Evolutionary conservation across 805 yeast genomes (phyloP), one percentile per base, ranked within the genome.

Genomic region (Candida endomychidarum): DNA sequence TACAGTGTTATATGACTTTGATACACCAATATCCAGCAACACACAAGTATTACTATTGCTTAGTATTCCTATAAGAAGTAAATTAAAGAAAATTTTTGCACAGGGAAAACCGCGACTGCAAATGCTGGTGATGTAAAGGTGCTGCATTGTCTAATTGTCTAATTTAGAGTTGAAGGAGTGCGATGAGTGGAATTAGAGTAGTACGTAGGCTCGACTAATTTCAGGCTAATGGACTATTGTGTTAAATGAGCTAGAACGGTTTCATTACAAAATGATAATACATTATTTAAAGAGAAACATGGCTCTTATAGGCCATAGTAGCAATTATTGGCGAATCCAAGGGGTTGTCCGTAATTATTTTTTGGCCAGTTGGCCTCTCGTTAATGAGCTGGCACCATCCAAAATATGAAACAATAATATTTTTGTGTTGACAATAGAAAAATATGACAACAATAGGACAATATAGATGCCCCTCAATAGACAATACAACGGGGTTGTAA

Each of bases 51-150:
- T 12, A 32, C 26, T 22, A 20, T 21, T 32, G 12, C 25, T 32
- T 21, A 22, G 11, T 21, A 32, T 32, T 32, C 14, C 35, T 20
- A 21, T 32, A 8, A 32, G 26, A 32, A 32, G 26, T 32, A 32
- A 32, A 32, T 32, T 32, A 20, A 32, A 32, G 34, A 32, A 32
- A 32, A 32, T n/a, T 32, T 32, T 32, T 32, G 21, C 26, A 20
- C 35, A 20, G n/a, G 12, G 12, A 16, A 31, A 17, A 19, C 33
- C 34, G 35, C 35, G 35, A 32, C 26, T 14, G 35, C 26, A 32
- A 32, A 32, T 32, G 26, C 26, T 32, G 35, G 35, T 32, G 26
- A 32, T 32, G 26, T 32, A 32, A 32, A 32, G 34, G 27, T 22
- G 35, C 35, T 32, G 35, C 35, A 32, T 22, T 22, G 35, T 32